phyloP scores from a whole-genome alignment of 306 rosid genomes.

The Pterocarpus santalinus region DNA sequence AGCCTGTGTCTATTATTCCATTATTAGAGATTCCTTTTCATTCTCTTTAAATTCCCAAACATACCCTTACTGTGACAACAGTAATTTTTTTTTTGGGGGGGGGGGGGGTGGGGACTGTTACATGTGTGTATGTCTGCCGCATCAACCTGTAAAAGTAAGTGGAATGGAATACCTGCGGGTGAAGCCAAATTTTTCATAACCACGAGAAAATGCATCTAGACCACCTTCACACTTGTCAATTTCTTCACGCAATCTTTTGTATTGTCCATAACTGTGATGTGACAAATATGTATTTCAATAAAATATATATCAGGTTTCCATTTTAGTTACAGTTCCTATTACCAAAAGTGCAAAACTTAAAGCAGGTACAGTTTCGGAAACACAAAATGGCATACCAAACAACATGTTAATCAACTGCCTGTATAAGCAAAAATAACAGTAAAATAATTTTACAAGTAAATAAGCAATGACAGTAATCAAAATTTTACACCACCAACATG shows the following conservation, averaged over 20 bases:
- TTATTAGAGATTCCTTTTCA: background rate
- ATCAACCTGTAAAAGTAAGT: constrained; percentile 10
- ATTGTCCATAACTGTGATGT: constrained; percentile 72
- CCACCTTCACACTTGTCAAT: constrained; percentile 95
- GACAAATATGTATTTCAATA: constrained; percentile 37
- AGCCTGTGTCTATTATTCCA: background rate
- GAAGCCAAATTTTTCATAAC: constrained; percentile 94
- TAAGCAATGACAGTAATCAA: background rate
- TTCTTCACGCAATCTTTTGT: constrained; percentile 74
- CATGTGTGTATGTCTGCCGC: background rate
- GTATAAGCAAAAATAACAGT: constrained; percentile 25
- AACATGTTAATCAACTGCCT: constrained; percentile 25
- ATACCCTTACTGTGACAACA: background rate
- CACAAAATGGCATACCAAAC: constrained; percentile 18
- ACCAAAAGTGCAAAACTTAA: constrained; percentile 23
- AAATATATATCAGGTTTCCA: constrained; percentile 24
- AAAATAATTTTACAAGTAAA: background rate
- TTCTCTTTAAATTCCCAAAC: background rate
- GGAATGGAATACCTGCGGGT: constrained; percentile 70
- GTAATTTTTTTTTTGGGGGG: background rate
- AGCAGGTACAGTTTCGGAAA: constrained; percentile 33
- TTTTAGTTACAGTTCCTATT: constrained; percentile 20
- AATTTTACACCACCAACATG: background rate
- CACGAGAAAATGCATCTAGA: constrained; percentile 93
- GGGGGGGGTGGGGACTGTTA: background rate